phyloP scores from a whole-genome alignment of 78 protist genomes.

The Salpingoeca rosetta region DNA sequence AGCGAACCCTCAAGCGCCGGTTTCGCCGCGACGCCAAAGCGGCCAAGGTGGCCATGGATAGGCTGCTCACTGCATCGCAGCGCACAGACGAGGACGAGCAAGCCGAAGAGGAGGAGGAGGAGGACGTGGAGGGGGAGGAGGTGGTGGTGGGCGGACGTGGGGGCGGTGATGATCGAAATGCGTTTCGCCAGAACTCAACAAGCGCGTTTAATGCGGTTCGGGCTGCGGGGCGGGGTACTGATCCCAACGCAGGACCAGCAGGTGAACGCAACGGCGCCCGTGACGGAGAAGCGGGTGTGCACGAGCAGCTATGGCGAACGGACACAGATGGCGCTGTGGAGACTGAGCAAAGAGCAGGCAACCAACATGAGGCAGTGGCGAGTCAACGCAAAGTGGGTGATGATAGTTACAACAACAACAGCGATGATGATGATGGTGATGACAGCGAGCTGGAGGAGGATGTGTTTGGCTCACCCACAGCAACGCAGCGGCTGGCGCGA shows the following conservation, averaged over 20 bases:
- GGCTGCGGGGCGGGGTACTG: neutral
- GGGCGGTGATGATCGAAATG: neutral
- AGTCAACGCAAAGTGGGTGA: too few relatives aligned
- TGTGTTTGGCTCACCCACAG: too few relatives aligned
- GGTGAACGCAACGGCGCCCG: too few relatives aligned
- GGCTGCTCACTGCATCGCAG: neutral
- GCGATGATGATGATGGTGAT: too few relatives aligned
- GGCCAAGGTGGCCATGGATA: neutral
- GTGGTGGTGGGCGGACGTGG: neutral
- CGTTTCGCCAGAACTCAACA: neutral
- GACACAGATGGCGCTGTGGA: too few relatives aligned
- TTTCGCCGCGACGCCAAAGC: neutral
- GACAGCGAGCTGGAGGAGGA: too few relatives aligned
- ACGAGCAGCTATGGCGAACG: too few relatives aligned
- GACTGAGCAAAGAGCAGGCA: too few relatives aligned
- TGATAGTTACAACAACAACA: too few relatives aligned
- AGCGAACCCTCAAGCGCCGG: neutral
- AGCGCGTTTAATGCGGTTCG: neutral
- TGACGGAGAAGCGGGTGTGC: too few relatives aligned
- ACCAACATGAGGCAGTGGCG: too few relatives aligned
- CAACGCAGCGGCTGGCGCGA: too few relatives aligned
- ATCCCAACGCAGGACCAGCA: neutral
- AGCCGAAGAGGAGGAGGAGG: neutral
- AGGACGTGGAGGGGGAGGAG: neutral
- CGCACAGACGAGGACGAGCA: neutral